Conservation (phyloP, 371 early-diverging fungal genomes). For the Dichotomocladium elegans region DNA sequence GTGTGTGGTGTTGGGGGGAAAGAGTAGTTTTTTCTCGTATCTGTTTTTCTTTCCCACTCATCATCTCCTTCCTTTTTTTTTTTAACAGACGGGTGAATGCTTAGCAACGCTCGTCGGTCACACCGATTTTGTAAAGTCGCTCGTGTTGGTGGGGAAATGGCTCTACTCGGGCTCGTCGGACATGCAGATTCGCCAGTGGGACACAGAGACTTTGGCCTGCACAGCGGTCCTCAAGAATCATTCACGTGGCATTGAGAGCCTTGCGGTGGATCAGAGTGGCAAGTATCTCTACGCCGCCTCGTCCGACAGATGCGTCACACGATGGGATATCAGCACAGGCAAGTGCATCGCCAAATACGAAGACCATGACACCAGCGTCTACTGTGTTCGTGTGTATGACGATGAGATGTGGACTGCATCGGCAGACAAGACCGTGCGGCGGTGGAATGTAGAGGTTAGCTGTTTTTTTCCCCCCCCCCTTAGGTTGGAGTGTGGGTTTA, state of each 20-base stretch:
- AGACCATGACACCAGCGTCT: constrained; percentile 77
- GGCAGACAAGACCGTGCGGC: constrained; percentile 73
- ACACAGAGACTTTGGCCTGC: constrained; percentile 44
- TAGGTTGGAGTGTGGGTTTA: too few species aligned
- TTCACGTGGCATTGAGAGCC: constrained; percentile 57
- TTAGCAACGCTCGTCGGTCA: constrained; percentile 57
- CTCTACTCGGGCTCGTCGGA: constrained; percentile 77
- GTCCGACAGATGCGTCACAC: constrained; percentile 62
- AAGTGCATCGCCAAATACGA: constrained; percentile 33
- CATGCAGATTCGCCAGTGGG: constrained; percentile 64
- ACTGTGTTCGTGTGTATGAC: constrained; percentile 45
- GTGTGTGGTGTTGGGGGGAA: too few species aligned
- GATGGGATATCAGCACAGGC: constrained; percentile 61
- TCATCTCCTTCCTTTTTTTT: neutral
- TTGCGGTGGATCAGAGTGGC: constrained; percentile 47
- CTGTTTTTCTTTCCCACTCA: too few species aligned
- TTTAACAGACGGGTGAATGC: constrained; percentile 49
- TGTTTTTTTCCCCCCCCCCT: neutral
- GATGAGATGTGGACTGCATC: constrained; percentile 74
- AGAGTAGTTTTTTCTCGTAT: too few species aligned
- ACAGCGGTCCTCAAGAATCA: constrained; percentile 55
- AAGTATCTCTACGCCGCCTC: constrained; percentile 59
- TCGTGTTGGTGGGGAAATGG: constrained; percentile 40
- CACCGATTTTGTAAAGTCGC: constrained; percentile 71
- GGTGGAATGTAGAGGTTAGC: constrained; percentile 46